phyloP scores from a whole-genome alignment of 768 basidiomycete species.

The Kwoniella newhampshirensis region DNA sequence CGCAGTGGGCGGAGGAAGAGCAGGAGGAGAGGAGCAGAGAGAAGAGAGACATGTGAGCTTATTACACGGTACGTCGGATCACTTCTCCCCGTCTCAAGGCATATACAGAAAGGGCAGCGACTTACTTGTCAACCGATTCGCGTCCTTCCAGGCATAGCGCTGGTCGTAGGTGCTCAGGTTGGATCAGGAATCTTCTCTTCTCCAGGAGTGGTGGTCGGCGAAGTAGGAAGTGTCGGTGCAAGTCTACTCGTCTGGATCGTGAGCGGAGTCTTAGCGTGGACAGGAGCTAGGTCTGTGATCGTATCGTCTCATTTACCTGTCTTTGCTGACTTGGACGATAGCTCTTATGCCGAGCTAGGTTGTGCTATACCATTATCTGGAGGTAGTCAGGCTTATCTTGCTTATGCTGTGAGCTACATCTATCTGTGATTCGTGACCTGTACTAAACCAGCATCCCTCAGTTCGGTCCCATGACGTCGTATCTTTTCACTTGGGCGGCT shows the following conservation, averaged over 20 bases:
- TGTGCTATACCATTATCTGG: slow-evolving; percentile 72
- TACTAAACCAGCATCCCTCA: slow-evolving; percentile 4
- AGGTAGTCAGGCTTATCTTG: slow-evolving; percentile 71
- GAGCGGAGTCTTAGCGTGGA: slow-evolving; percentile 86
- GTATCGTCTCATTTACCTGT: slow-evolving; percentile 1
- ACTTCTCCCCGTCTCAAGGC: neutral
- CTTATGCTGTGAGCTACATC: slow-evolving; percentile 68
- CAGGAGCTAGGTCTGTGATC: slow-evolving; percentile 64
- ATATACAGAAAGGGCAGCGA: slow-evolving; percentile 4
- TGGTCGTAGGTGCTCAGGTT: slow-evolving; percentile 80
- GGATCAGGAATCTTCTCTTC: slow-evolving; percentile 95
- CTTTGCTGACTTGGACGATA: no score
- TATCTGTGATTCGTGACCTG: neutral
- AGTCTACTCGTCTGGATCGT: slow-evolving; percentile 81
- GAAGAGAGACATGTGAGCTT: slow-evolving; percentile 74
- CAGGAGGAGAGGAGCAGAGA: slow-evolving; percentile 55
- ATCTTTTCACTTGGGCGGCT: slow-evolving; percentile 92
- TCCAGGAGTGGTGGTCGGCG: slow-evolving; percentile 85
- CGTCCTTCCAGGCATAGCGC: slow-evolving; percentile 67
- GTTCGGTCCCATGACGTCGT: slow-evolving; percentile 60
- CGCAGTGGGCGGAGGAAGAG: slow-evolving; percentile 55
- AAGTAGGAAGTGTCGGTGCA: slow-evolving; percentile 84
- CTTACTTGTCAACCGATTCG: slow-evolving; percentile 1
- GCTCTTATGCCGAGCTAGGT: slow-evolving; percentile 89
- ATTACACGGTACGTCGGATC: slow-evolving; percentile 64